Base-by-base conservation (phyloP, 1,139 yeast species). In the Taphrina flavorubra region DNA sequence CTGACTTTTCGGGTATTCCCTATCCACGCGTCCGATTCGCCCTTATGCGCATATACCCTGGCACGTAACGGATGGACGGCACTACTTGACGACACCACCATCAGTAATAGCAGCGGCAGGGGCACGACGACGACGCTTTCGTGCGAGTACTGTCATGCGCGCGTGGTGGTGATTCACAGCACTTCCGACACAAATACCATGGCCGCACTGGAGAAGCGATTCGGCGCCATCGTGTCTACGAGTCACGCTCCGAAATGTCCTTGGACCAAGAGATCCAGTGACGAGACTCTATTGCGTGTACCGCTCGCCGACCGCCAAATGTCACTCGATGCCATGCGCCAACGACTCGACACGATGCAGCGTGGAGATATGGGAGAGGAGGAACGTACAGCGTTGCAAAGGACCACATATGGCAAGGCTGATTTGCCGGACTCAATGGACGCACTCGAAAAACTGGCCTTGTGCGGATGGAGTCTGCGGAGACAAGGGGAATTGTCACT, bases 101-200 rank as follows among this genome's bases (percentile, higher is more conserved):
- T 39, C 14, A 25, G n/a, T n/a, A n/a, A n/a, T n/a, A n/a, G 31
- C 31, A 25, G 31, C 31, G 31, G 31, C 31, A 25, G 31, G 4
- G 4, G 31, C 31, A 25, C 4, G 4, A 2, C 39, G 18, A 25
- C 51, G 37, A 42, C 25, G 25, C 31, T 20, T n/a, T 44, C 42
- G 6, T 63, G 67, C 36, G 18, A 18, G n/a, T 14, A 36, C 46
- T 63, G 67, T 57, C 59, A 63, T 14, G 60, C 46, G 7, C 62
- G 53, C 1, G 40, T 58, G 7, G 62, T 31, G 13, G 62, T 31
- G 13, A 25, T 58, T 10, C 36, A 14, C 53, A 31, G n/a, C 11
- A 44, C 36, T 31, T 8, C 51, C 18, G 25, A 36, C 7, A 10
- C 53, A 10, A 42, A 31, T 10, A n/a, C 51, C 16, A 31, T 37